Evolutionary conservation across 2,329 filamentous ascomycete genomes (phyloP), one percentile per base, ranked within the genome.

Genomic region (Diaporthe vaccinii): DNA sequence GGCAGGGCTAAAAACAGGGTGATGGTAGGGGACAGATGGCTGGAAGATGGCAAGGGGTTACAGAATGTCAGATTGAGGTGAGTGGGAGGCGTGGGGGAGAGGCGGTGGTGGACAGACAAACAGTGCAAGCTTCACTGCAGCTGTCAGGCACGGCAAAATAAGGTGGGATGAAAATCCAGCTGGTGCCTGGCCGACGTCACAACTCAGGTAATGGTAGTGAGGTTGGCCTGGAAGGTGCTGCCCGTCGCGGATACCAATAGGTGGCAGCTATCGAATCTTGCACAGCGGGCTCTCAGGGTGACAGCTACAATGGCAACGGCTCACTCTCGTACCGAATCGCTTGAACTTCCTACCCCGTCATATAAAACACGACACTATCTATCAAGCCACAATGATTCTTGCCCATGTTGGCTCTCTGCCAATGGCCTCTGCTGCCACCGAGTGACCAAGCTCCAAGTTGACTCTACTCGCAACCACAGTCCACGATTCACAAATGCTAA

Each of bases 161-260:
- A 55, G 31, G 8, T 31, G 46, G n/a, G 65, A 69, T 41, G 65
- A 41, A 41, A 41, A 41, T 14, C 9, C 25, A 31, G 34, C 49
- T 69, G 49, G 9, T 55, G 46, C 65, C 46, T 69, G n/a, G n/a
- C n/a, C 20, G 34, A 55, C 41, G 7, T 39, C 49, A 55, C 65
- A 69, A 28, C 9, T 22, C 34, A n/a, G 49, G 34, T 2, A 68
- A 31, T 14, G 17, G 46, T 28, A 22, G 49, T 28, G n/a, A 28
- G 15, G 34, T 49, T 39, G 49, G n/a, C n/a, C 41, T 69, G 65
- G 65, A 41, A 69, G 65, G 65, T 39, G n/a, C 65, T 41, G 65
- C 34, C n/a, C 22, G 2, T 65, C 17, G 12, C 25, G 6, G 17
- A 12, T 65, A 34, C 41, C 22, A 65, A 7, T 4, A 28, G 17